Conservation (phyloP, 1,284 basidiomycete species). For the Cryptococcus depauperatus region DNA sequence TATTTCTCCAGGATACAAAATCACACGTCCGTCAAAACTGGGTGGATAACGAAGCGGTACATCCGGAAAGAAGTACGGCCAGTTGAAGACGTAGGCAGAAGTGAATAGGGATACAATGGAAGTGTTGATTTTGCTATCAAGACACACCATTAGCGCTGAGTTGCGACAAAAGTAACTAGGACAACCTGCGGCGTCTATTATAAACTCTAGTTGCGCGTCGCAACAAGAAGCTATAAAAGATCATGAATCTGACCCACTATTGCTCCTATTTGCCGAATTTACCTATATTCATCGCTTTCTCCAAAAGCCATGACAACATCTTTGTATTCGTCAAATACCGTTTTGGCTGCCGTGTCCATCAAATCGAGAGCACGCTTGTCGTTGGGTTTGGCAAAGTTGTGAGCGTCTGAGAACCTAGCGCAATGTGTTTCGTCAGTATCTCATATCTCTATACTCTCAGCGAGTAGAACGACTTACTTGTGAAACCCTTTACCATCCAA, state of each 20-base stretch:
- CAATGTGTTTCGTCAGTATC: not conserved
- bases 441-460: not conserved
- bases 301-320: constrained; percentile 85
- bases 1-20: constrained; percentile 67
- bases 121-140: constrained; percentile 70
- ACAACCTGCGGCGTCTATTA: constrained; percentile 63
- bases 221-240: constrained; percentile 65
- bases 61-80: constrained; percentile 67
- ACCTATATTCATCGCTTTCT: constrained; percentile 96
- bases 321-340: constrained; percentile 71
- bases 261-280: constrained; percentile 17
- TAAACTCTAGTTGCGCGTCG: constrained; percentile 67
- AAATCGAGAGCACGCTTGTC: constrained; percentile 75
- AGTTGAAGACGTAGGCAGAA: constrained; percentile 80
- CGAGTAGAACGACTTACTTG: constrained; percentile 52
- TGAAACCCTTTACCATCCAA: constrained; percentile 95
- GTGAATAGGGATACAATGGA: constrained; percentile 88
- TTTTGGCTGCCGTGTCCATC: constrained; percentile 84
- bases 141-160: not conserved
- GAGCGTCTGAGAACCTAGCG: constrained; percentile 70
- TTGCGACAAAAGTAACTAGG: not conserved
- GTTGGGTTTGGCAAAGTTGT: constrained; percentile 83
- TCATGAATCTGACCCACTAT: not conserved
- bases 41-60: constrained; percentile 68
- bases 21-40: constrained; percentile 83